phyloP scores from a whole-genome alignment of 2,329 filamentous ascomycete species.

The Cladosporium cucumerinum region DNA sequence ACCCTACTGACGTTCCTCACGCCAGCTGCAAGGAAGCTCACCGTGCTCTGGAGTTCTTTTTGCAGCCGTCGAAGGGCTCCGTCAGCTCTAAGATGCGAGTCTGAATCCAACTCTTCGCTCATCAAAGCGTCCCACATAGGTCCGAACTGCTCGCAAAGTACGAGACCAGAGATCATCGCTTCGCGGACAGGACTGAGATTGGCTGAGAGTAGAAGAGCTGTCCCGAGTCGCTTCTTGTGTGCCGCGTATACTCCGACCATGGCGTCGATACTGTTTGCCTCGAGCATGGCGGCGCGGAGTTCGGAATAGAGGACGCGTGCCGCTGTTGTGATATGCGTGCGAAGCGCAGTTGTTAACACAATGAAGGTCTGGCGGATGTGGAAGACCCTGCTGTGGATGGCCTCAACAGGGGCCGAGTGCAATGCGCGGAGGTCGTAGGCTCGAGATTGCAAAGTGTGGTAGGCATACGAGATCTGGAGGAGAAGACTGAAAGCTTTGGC shows the following conservation, averaged over 20 bases:
- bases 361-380: slow-evolving; percentile 55
- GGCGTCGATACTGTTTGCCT: slow-evolving; percentile 70
- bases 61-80: slow-evolving; percentile 25
- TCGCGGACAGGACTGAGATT: slow-evolving; percentile 69
- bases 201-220: slow-evolving; percentile 66
- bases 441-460: slow-evolving; percentile 60
- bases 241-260: slow-evolving; percentile 70
- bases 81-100: slow-evolving; percentile 25
- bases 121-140: slow-evolving; percentile 48
- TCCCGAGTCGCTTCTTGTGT: slow-evolving; percentile 61
- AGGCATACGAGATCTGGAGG: slow-evolving; percentile 71
- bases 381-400: slow-evolving; percentile 32
- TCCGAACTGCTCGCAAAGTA: slow-evolving; percentile 68
- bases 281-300: slow-evolving; percentile 57
- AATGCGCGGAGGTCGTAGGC: slow-evolving; percentile 33
- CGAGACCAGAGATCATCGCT: slow-evolving; percentile 70
- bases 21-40: slow-evolving; percentile 69
- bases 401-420: slow-evolving; percentile 36
- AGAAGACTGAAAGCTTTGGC: slow-evolving; percentile 71
- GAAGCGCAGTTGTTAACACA: slow-evolving; percentile 65
- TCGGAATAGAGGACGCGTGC: slow-evolving; percentile 58
- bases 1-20: slow-evolving; percentile 72
- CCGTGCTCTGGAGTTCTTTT: slow-evolving; percentile 60
- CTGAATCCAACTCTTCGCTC: slow-evolving; percentile 20
- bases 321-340: slow-evolving; percentile 67